Base-by-base conservation (phyloP, 2,329 filamentous ascomycete species). In the Boeremia exigua region DNA sequence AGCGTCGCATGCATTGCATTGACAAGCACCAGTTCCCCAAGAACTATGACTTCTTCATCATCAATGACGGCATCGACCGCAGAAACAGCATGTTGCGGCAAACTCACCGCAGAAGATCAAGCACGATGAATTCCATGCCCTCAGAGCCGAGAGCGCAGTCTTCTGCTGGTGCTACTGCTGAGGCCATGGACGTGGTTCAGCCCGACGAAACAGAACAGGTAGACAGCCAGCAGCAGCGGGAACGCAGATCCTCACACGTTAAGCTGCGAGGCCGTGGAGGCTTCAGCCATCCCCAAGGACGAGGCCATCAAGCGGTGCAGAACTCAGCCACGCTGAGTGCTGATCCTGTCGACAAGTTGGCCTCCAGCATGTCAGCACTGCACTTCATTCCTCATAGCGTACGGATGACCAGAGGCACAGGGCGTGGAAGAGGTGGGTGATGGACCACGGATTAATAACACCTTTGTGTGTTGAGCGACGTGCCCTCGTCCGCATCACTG, bases 11-110 rank as follows among this genome's bases (percentile, higher is more conserved):
- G 73, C 94, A 99, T 79, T 82, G 96, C 62, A 91, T 96, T 63
- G 93, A 96, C 80, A 97, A 96, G 78, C 95, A 99, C 76, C 84
- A 88, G 78, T 99, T 95, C 71, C 94, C 93, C 10, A 87, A 86
- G 25, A 66, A 71, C 44, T 76, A 75, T 56, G 71, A 75, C 54
- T 75, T 76, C 56, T 70, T 87, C 45, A 85, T 98, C 48, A 89
- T 96, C 2, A 91, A 92, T 62, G 87, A 91, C 59, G 95, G 95
- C n/a, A 90, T 97, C 58, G 94, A 97, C 69, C 88, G 88, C 43
- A 86, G 91, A 47, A 87, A 82, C 38, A 96, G 92, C 15, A 86
- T 99, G 77, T 80, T 98, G 11, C 80, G 76, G 45, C 74, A 75
- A n/a, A 56, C 61, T 54, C 77, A 66, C 68, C 68, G 70, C 45